These are phyloP conservation scores for Carex arenaria DNA, from an alignment of 202 grass and related monocot genomes.

Conservation along the genomic window DNA sequence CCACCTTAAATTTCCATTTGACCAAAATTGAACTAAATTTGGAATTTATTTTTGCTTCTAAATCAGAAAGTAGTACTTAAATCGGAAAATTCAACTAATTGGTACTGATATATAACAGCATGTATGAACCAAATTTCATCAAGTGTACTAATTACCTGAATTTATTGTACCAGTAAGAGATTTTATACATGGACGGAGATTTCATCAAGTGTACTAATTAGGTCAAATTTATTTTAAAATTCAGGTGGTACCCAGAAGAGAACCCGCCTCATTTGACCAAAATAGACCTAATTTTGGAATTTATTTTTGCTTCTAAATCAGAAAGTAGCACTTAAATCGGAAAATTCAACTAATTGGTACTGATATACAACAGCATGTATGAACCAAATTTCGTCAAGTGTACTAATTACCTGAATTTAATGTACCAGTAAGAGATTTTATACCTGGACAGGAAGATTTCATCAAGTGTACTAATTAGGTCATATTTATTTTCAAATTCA, in stretches of 20 bases:
- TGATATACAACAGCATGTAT: neutral
- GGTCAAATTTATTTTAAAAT: no score
- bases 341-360: neutral
- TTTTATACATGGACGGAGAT: conserved; percentile 50
- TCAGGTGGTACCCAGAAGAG: no score
- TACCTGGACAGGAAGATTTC: conserved; percentile 58
- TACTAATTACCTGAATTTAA: neutral
- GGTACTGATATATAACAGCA: neutral
- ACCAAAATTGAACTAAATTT: neutral
- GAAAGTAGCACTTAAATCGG: neutral
- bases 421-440: neutral
- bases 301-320: neutral
- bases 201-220: no score
- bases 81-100: neutral
- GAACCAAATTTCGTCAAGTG: neutral
- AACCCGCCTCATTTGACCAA: no score
- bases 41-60: neutral
- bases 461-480: no score
- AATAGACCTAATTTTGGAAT: neutral
- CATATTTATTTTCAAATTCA: neutral
- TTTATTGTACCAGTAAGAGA: neutral
- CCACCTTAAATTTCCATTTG: no score
- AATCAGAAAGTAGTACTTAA: neutral
- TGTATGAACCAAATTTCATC: neutral
- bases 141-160: neutral